phyloP scores from a whole-genome alignment of 176 grass and related monocot species.

The Carex pumila region DNA sequence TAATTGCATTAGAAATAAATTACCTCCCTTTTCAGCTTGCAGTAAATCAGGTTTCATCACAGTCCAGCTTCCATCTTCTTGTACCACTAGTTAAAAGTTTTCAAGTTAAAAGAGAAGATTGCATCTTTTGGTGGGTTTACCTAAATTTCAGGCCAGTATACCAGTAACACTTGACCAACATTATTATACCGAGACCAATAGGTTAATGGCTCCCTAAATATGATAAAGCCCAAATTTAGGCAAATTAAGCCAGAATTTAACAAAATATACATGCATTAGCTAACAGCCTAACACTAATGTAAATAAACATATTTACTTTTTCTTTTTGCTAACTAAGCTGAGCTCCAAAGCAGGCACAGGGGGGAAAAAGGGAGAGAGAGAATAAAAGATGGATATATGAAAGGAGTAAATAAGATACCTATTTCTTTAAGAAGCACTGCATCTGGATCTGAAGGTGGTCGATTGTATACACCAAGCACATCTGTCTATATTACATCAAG shows the following conservation, averaged over 20 bases:
- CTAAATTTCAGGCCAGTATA: neutral
- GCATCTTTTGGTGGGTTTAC: neutral
- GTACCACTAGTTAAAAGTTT: slow-evolving; percentile 50
- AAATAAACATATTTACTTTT: neutral
- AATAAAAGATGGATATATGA: neutral
- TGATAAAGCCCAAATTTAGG: neutral
- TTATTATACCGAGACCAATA: neutral
- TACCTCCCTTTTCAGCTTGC: slow-evolving; percentile 44
- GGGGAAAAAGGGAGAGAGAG: too few species aligned
- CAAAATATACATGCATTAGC: neutral
- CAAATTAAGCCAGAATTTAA: neutral
- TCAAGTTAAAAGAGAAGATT: slow-evolving; percentile 7
- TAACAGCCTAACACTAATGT: neutral
- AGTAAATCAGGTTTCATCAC: slow-evolving; percentile 54
- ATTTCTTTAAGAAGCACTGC: slow-evolving; percentile 88
- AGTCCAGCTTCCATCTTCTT: slow-evolving; percentile 64
- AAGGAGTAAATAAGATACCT: slow-evolving; percentile 38
- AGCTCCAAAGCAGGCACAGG: neutral
- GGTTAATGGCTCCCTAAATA: neutral
- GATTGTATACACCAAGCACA: slow-evolving; percentile 90
- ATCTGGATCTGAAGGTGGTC: slow-evolving; percentile 76
- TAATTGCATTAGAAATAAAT: neutral
- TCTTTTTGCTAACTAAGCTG: neutral
- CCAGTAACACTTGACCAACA: neutral
- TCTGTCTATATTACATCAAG: slow-evolving; percentile 63